Evolutionary conservation across 2,329 filamentous ascomycete genomes (phyloP).

Genomic region (Trichoderma breve): DNA sequence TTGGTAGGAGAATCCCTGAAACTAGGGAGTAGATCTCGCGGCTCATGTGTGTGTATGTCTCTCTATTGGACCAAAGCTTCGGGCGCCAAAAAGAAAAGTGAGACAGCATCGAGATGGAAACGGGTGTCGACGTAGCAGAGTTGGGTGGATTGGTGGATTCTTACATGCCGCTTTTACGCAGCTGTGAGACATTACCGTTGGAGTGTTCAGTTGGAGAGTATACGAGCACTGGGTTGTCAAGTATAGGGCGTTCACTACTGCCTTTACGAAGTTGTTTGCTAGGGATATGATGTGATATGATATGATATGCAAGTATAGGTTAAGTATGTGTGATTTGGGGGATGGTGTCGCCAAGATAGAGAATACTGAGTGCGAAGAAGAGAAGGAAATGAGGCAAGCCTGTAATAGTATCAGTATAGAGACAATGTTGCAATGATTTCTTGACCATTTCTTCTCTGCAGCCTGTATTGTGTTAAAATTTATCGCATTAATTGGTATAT

Average conservation of each 20-base stretch:
- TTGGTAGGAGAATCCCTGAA: neutral
- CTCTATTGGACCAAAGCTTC: neutral
- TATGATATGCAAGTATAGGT: too few species aligned
- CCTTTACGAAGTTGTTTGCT: neutral
- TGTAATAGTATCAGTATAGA: neutral
- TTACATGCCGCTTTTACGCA: neutral
- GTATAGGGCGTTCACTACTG: neutral
- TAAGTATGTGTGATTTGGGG: neutral
- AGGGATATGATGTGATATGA: neutral
- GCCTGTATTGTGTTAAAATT: neutral
- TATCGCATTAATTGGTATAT: neutral
- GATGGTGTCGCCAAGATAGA: neutral
- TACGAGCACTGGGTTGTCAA: neutral
- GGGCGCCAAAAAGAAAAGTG: neutral
- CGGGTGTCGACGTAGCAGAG: neutral
- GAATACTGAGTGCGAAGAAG: neutral
- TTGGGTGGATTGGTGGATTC: neutral
- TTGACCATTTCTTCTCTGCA: neutral
- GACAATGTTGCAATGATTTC: neutral
- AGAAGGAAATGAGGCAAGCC: neutral
- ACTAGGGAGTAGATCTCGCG: neutral
- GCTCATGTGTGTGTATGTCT: neutral
- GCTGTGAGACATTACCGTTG: neutral
- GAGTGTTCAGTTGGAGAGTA: neutral
- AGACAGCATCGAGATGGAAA: neutral